These are phyloP conservation scores for Fusarium duplospermum DNA, from an alignment of 2,329 filamentous ascomycete genomes.

Conservation along the genomic window DNA sequence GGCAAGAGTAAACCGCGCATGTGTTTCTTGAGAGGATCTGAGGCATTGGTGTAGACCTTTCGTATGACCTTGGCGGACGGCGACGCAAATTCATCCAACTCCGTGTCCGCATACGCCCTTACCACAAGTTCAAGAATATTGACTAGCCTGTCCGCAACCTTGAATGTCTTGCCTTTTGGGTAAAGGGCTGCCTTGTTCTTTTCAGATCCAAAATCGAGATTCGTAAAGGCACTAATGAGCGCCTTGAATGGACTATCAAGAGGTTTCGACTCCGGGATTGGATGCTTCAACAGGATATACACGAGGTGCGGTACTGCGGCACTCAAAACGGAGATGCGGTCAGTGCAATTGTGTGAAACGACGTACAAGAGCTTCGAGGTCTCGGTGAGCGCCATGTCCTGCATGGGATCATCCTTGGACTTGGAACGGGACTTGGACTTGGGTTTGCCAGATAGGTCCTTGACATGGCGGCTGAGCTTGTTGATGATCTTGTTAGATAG, in stretches of 20 bases:
- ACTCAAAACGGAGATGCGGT: slow-evolving; percentile 71
- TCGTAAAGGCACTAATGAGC: slow-evolving; percentile 84
- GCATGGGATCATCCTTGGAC: slow-evolving; percentile 66
- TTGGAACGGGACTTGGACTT: slow-evolving; percentile 35
- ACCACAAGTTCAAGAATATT: slow-evolving; percentile 76
- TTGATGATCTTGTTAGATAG: slow-evolving; percentile 39
- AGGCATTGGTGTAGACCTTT: slow-evolving; percentile 76
- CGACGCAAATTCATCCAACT: slow-evolving; percentile 78
- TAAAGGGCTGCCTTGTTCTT: slow-evolving; percentile 70
- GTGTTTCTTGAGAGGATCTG: slow-evolving; percentile 66
- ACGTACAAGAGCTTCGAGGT: slow-evolving; percentile 92
- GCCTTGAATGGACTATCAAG: slow-evolving; percentile 78
- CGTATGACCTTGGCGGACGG: slow-evolving; percentile 81
- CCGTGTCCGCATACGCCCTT: slow-evolving; percentile 69
- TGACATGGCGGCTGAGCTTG: background rate
- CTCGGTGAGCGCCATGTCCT: slow-evolving; percentile 84
- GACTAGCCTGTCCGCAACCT: slow-evolving; percentile 73
- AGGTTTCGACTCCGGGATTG: slow-evolving; percentile 71
- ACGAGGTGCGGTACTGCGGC: slow-evolving; percentile 76
- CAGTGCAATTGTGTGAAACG: slow-evolving; percentile 78
- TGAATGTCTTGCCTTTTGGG: slow-evolving; percentile 69
- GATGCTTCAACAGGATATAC: slow-evolving; percentile 71
- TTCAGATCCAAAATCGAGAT: slow-evolving; percentile 75
- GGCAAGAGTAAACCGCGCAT: slow-evolving; percentile 80
- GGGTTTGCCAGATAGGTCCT: background rate